Evolutionary conservation across 2,329 filamentous ascomycete species (phyloP), one percentile per base, ranked within the genome.

Genomic region (Xylariaceae sp.): DNA sequence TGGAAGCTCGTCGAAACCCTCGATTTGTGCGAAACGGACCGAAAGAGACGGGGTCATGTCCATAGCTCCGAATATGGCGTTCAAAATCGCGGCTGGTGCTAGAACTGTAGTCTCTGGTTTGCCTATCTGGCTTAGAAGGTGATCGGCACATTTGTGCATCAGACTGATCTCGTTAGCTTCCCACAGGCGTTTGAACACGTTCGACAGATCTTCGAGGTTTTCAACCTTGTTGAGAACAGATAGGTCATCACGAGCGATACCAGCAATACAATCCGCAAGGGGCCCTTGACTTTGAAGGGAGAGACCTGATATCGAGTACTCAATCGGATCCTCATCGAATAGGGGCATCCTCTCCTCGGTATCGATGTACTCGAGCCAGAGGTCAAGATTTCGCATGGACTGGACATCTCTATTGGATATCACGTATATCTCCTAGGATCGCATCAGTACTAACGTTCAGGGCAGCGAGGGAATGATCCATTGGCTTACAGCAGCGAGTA

Each of bases 341-440:
- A 60, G 55, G 15, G 58, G 58, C 37, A 60, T 60, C 47, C 18
- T 54, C 47, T 60, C 58, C 11, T 54, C 50, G 4, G 58, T 60
- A 35, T 57, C 54, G 11, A 57, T 34, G 45, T 35, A 57, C 44
- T 51, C 9, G 15, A 56, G 57, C 57, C 57, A 59, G 35, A 59
- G 53, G n/a, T 59, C 57, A 11, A 56, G 57, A 23, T 53, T 17
- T 8, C 50, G 53, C 53, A 59, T 59, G 17, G 53, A 59, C 30
- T 53, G 53, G 17, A 59, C 35, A 37, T 59, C 57, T 44, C 57
- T 34, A 50, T 59, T 59, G 7, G 54, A 57, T 34, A 57, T 60
- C 35, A 57, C 54, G 23, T 60, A 60, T 11, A 60, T 48, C 49
- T 60, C 54, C 54, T 55, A 42, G 6, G 8, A 17, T 8, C 5